phyloP scores from a whole-genome alignment of 129 eudicot genomes.

The Lonicera japonica region DNA sequence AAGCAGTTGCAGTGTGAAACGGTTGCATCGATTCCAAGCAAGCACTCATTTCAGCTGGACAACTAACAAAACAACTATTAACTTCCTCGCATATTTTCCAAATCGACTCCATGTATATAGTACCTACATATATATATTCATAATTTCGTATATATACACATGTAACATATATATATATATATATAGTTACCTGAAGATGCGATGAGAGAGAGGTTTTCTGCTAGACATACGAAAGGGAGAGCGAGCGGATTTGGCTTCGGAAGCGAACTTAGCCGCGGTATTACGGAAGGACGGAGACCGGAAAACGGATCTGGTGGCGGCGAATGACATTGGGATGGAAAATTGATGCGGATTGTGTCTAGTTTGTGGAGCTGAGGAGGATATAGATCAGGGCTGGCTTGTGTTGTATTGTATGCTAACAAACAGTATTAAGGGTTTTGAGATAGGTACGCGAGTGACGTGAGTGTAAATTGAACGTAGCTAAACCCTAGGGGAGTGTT shows the following conservation, averaged over 20 bases:
- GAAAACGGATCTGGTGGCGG: conserved; percentile 74
- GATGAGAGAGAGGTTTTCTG: conserved; percentile 48
- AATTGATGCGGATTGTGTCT: neutral
- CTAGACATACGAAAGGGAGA: conserved; percentile 51
- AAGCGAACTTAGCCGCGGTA: conserved; percentile 51
- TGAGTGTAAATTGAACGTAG: neutral
- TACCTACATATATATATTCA: neutral
- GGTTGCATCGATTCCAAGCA: conserved; percentile 70
- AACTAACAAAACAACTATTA: conserved; percentile 32
- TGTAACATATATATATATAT: conserved; percentile 1
- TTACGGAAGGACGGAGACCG: conserved; percentile 61
- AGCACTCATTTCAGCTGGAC: conserved; percentile 69
- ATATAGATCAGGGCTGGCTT: too few relatives aligned
- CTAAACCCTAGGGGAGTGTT: conserved; percentile 5
- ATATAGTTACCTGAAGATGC: conserved; percentile 58
- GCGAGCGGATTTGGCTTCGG: conserved; percentile 44
- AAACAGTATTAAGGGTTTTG: conserved; percentile 1
- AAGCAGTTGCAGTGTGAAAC: conserved; percentile 58
- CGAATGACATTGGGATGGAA: conserved; percentile 20
- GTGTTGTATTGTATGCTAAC: neutral
- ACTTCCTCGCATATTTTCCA: neutral
- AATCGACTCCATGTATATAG: too few relatives aligned
- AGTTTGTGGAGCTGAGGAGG: neutral
- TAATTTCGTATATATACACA: too few relatives aligned
- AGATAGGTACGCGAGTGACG: too few relatives aligned